phyloP scores from a whole-genome alignment of 1,284 basidiomycete genomes.

The Naganishia cerealis region DNA sequence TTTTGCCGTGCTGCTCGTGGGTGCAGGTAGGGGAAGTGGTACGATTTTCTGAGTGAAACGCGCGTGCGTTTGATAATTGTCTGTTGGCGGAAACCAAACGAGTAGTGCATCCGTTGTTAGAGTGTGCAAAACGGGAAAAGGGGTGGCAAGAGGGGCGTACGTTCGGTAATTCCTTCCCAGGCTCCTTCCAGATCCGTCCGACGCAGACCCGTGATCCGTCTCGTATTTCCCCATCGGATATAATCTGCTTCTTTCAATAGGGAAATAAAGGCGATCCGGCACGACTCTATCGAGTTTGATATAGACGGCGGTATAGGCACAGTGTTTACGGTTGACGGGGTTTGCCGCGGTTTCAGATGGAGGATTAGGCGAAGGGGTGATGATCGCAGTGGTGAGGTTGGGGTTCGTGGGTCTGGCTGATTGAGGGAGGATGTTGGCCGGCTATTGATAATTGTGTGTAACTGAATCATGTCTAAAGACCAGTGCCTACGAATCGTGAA shows the following conservation, averaged over 20 bases:
- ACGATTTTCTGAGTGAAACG: constrained; percentile 80
- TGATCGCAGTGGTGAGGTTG: constrained; percentile 25
- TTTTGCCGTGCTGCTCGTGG: neutral
- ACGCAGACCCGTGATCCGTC: constrained; percentile 80
- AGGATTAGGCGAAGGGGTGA: constrained; percentile 72
- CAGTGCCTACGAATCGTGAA: constrained; percentile 70
- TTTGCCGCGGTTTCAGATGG: constrained; percentile 69
- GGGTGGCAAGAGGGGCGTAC: constrained; percentile 58
- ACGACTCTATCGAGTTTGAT: constrained; percentile 72
- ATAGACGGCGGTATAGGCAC: constrained; percentile 56
- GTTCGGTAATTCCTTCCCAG: constrained; percentile 89
- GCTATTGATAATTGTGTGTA: constrained; percentile 58
- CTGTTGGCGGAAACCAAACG: constrained; percentile 53
- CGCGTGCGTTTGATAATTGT: constrained; percentile 94
- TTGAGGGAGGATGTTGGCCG: constrained; percentile 19
- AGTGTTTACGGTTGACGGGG: neutral
- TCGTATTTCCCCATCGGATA: constrained; percentile 88
- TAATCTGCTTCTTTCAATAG: constrained; percentile 94
- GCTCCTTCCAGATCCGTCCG: constrained; percentile 87
- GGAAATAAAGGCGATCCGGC: constrained; percentile 87
- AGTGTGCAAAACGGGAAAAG: neutral
- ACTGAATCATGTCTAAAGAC: constrained; percentile 88
- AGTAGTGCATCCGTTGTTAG: neutral
- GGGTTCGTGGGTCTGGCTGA: constrained; percentile 30
- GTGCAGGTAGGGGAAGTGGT: constrained; percentile 50